Evolutionary conservation across 352 stramenopile genomes (phyloP).

Genomic region (Paralagenidium karlingii): DNA sequence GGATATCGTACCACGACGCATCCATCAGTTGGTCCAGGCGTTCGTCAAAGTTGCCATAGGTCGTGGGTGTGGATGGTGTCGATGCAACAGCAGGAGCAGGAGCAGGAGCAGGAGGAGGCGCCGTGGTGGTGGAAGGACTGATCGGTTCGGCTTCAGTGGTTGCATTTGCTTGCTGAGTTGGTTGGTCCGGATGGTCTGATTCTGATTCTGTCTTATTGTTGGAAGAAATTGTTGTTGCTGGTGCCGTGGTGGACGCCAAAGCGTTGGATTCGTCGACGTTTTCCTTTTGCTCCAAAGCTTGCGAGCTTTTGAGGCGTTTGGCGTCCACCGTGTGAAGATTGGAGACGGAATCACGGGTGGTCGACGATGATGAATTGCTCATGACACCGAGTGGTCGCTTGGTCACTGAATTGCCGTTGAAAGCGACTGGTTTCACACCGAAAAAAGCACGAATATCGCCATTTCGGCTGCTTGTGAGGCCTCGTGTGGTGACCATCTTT

Average conservation of each 20-base stretch:
- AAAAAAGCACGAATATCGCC: too few species aligned
- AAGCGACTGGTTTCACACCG: too few species aligned
- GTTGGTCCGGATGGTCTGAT: background rate
- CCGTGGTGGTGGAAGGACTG: background rate
- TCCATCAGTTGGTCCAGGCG: slow-evolving; percentile 26
- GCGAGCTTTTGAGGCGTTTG: background rate
- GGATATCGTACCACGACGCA: slow-evolving; percentile 35
- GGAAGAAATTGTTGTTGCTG: background rate
- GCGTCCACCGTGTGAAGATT: background rate
- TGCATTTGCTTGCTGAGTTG: background rate
- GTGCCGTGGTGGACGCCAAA: background rate
- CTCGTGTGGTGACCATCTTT: too few species aligned
- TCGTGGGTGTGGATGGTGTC: background rate
- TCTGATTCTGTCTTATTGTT: background rate
- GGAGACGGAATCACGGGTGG: too few species aligned
- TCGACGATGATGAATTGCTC: too few species aligned
- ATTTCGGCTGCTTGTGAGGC: too few species aligned
- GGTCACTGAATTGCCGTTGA: too few species aligned
- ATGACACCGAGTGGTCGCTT: too few species aligned
- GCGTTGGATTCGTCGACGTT: background rate
- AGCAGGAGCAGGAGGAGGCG: background rate
- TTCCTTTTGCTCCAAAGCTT: background rate
- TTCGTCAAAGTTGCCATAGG: slow-evolving; percentile 15
- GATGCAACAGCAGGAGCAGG: background rate
- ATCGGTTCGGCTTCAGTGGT: background rate